A percentile compares a stretch with the other conserved stretches of the same genome.
Evolutionary conservation across 805 yeast genomes (phyloP).

Genomic region (Candida namnaoensis): DNA sequence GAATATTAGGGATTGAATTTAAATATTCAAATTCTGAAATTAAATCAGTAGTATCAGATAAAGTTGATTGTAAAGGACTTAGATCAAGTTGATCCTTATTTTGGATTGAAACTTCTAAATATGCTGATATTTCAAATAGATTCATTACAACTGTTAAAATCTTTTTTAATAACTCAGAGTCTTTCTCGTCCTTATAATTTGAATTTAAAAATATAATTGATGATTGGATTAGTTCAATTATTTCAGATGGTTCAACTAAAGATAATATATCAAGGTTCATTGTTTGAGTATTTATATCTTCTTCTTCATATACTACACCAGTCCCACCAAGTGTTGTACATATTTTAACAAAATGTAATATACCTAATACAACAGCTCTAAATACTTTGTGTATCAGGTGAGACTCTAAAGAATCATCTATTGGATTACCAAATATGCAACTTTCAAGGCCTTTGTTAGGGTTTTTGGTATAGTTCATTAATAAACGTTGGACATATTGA

Average conservation of each 20-base stretch:
- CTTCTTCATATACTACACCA: constrained; percentile 67
- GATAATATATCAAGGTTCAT: constrained; percentile 43
- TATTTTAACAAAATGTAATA: constrained; percentile 44
- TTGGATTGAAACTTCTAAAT: constrained; percentile 8
- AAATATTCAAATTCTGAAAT: constrained; percentile 11
- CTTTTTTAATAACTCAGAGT: constrained; percentile 10
- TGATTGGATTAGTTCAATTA: constrained; percentile 19
- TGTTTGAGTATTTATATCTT: constrained; percentile 58
- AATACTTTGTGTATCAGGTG: constrained; percentile 40
- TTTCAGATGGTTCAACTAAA: constrained; percentile 11
- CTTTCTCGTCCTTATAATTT: constrained; percentile 10
- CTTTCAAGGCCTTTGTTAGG: constrained; percentile 6
- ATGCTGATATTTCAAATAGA: constrained; percentile 12
- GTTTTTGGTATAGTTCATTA: constrained; percentile 29
- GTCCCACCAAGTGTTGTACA: constrained; percentile 36
- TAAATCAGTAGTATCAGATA: constrained; percentile 3
- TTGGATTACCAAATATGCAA: constrained; percentile 1
- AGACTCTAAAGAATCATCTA: background rate
- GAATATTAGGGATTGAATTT: constrained; percentile 13
- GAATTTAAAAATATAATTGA: constrained; percentile 24
- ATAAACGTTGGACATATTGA: constrained; percentile 56
- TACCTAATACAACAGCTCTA: constrained; percentile 40
- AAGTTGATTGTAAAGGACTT: constrained; percentile 7
- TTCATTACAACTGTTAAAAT: constrained; percentile 11
- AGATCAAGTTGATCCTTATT: constrained; percentile 5